Evolutionary conservation across 768 basidiomycete species (phyloP).

Genomic region (Termitomyces sp.): DNA sequence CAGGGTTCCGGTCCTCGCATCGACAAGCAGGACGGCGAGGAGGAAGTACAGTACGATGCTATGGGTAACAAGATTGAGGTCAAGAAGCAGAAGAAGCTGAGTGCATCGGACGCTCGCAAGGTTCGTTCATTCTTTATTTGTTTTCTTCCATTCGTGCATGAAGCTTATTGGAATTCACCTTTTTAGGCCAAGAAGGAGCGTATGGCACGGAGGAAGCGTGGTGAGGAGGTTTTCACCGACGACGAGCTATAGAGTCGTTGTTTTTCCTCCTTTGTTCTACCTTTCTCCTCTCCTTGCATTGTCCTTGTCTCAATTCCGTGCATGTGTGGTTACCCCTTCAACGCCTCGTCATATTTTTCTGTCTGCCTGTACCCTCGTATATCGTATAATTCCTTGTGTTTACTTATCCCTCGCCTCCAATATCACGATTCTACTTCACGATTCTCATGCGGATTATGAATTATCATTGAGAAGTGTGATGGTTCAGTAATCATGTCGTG

Average conservation of each 20-base stretch:
- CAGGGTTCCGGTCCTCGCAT: constrained; percentile 94
- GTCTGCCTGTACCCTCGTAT: constrained; percentile 12
- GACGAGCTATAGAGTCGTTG: constrained; percentile 46
- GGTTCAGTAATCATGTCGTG: background rate
- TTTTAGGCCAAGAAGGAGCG: constrained; percentile 85
- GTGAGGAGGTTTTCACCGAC: constrained; percentile 65
- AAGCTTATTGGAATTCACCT: background rate
- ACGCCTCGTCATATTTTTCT: constrained; percentile 3
- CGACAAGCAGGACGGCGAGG: constrained; percentile 89
- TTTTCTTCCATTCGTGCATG: background rate
- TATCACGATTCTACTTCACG: constrained; percentile 9
- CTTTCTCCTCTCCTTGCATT: constrained; percentile 1
- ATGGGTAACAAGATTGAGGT: constrained; percentile 95
- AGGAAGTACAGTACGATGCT: constrained; percentile 90
- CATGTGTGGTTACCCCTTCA: constrained; percentile 7
- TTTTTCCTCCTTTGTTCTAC: constrained; percentile 1
- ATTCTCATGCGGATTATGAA: background rate
- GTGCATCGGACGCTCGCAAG: constrained; percentile 80
- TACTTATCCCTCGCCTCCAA: constrained; percentile 5
- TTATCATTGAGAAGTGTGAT: background rate
- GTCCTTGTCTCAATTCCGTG: constrained; percentile 8
- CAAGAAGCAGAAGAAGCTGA: constrained; percentile 86
- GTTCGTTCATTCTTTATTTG: constrained; percentile 22
- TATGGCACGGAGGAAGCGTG: constrained; percentile 83
- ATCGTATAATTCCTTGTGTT: constrained; percentile 10